Conservation (phyloP, 495 filamentous ascomycete species). For the Penicillium taxi region DNA sequence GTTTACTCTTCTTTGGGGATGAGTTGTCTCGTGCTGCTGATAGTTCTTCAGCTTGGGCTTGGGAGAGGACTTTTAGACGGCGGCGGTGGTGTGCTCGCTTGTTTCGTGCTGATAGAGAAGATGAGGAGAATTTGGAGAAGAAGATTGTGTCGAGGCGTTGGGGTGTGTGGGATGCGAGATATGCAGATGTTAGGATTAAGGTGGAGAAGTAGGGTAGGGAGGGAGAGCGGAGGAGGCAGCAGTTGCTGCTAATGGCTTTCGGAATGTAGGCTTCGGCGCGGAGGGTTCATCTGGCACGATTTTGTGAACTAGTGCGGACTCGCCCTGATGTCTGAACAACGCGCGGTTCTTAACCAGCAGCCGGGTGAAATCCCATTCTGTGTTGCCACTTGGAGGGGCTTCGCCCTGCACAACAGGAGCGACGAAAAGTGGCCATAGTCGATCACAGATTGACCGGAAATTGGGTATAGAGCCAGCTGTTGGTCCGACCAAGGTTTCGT, state of each 20-base stretch:
- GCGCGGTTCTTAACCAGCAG: slow-evolving; percentile 65
- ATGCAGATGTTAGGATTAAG: slow-evolving; percentile 75
- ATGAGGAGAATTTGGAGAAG: slow-evolving; percentile 74
- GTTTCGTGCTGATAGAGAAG: slow-evolving; percentile 36
- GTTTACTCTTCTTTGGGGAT: slow-evolving; percentile 29
- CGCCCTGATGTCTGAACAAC: slow-evolving; percentile 73
- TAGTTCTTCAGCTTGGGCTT: slow-evolving; percentile 34
- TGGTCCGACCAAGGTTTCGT: slow-evolving; percentile 36
- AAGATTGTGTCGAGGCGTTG: slow-evolving; percentile 67
- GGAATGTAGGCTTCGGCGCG: slow-evolving; percentile 6
- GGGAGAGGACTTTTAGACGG: slow-evolving; percentile 39
- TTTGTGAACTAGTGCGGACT: slow-evolving; percentile 59
- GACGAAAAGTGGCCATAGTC: slow-evolving; percentile 75
- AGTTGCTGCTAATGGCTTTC: slow-evolving; percentile 21
- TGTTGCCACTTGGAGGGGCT: slow-evolving; percentile 24
- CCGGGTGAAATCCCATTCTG: slow-evolving; percentile 73
- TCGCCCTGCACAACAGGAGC: slow-evolving; percentile 37
- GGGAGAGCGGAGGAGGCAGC: slow-evolving; percentile 32
- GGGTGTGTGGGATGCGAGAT: slow-evolving; percentile 85
- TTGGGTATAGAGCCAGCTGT: slow-evolving; percentile 38
- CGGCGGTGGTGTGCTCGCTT: slow-evolving; percentile 51
- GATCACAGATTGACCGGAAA: slow-evolving; percentile 41
- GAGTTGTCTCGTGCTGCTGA: slow-evolving; percentile 22
- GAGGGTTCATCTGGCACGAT: slow-evolving; percentile 47
- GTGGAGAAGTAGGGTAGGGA: slow-evolving; percentile 71